These are phyloP conservation scores for Saccharomycopsis javanensis DNA, from an alignment of 805 yeast species.

Conservation along the genomic window DNA sequence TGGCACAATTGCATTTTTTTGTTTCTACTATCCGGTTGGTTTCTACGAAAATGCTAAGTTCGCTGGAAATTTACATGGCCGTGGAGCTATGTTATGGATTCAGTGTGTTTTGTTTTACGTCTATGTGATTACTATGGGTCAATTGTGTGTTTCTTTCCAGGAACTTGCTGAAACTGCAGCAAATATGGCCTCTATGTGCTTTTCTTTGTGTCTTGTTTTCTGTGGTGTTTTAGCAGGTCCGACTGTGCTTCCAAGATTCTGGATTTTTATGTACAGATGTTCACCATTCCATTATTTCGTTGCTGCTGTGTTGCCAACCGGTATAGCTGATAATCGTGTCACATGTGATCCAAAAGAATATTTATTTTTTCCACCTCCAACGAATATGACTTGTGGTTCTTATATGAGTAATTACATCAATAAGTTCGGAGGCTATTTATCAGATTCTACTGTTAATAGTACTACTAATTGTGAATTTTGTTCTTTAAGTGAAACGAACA, in stretches of 20 bases:
- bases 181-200: slow-evolving; percentile 45
- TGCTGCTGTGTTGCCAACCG: slow-evolving; percentile 43
- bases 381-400: slow-evolving; percentile 47
- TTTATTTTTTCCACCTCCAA: slow-evolving; percentile 41
- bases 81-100: slow-evolving; percentile 52
- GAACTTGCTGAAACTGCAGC: slow-evolving; percentile 57
- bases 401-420: slow-evolving; percentile 34
- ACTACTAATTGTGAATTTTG: slow-evolving; percentile 54
- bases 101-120: slow-evolving; percentile 38
- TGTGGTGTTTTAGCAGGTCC: slow-evolving; percentile 68
- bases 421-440: slow-evolving; percentile 36
- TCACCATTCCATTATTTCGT: slow-evolving; percentile 64
- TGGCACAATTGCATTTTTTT: slow-evolving; percentile 53
- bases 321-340: slow-evolving; percentile 42
- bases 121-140: slow-evolving; percentile 50
- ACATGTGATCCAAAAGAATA: slow-evolving; percentile 41
- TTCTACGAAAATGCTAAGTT: slow-evolving; percentile 49
- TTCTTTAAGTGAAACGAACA: slow-evolving; percentile 45
- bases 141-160: slow-evolving; percentile 47
- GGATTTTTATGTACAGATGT: slow-evolving; percentile 70
- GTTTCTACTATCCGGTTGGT: slow-evolving; percentile 68
- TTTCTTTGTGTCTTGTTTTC: slow-evolving; percentile 56
- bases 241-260: slow-evolving; percentile 55
- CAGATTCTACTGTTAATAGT: slow-evolving; percentile 27
- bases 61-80: slow-evolving; percentile 33